phyloP scores from a whole-genome alignment of 1,284 basidiomycete species.

The Ustilago sp. region DNA sequence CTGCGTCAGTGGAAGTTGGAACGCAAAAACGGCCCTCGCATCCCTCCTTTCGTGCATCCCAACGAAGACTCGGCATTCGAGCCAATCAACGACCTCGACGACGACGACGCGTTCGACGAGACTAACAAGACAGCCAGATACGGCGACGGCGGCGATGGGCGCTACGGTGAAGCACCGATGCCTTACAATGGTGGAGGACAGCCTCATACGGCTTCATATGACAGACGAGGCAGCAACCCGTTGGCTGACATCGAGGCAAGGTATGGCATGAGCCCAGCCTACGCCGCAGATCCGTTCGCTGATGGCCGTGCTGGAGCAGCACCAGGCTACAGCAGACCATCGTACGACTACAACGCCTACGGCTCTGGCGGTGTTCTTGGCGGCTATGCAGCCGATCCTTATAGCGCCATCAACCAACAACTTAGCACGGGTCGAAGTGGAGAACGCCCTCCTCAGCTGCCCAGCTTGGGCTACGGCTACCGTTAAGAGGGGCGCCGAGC shows the following conservation, averaged over 20 bases:
- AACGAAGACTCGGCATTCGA: conserved; percentile 61
- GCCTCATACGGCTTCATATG: conserved; percentile 36
- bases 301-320: conserved; percentile 27
- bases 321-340: conserved; percentile 33
- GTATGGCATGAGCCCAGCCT: conserved; percentile 47
- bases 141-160: conserved; percentile 44
- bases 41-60: conserved; percentile 62
- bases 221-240: conserved; percentile 43
- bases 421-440: conserved; percentile 18
- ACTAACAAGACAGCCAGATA: conserved; percentile 36
- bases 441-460: conserved; percentile 49
- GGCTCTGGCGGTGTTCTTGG: conserved; percentile 17
- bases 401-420: conserved; percentile 50
- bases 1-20: conserved; percentile 57
- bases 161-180: conserved; percentile 18
- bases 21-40: conserved; percentile 65
- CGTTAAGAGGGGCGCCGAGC: conserved; percentile 5
- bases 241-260: conserved; percentile 55
- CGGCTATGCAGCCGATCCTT: conserved; percentile 45
- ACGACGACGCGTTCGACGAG: conserved; percentile 44
- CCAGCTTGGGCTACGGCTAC: conserved; percentile 39
- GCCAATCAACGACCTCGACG: conserved; percentile 56
- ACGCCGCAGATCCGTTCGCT: conserved; percentile 36
- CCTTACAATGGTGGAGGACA: background rate
- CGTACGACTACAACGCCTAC: conserved; percentile 52